These are phyloP conservation scores for Borealophlyctis nickersoniae DNA, from an alignment of 192 early-diverging fungal genomes.

Conservation along the genomic window DNA sequence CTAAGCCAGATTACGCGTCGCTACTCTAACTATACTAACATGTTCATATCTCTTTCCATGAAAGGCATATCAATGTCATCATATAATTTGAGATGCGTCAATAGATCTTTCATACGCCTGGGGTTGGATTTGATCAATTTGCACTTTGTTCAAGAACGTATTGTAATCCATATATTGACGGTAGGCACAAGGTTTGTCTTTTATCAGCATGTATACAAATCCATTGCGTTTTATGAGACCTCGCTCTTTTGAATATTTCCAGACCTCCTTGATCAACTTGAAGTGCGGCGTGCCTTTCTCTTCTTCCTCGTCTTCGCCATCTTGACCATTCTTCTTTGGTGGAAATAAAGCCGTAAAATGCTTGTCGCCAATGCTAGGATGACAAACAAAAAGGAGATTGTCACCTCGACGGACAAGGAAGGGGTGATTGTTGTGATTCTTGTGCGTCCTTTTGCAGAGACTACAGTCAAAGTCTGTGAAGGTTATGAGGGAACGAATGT, in stretches of 20 bases:
- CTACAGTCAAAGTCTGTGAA: slow-evolving; percentile 12
- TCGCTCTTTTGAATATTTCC: background rate
- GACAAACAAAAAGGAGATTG: slow-evolving; percentile 15
- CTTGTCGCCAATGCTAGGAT: slow-evolving; percentile 7
- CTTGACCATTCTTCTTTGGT: too few species aligned
- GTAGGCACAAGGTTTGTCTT: slow-evolving; percentile 11
- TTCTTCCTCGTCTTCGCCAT: background rate
- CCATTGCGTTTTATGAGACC: background rate
- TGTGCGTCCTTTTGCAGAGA: slow-evolving; percentile 10
- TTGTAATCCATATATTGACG: slow-evolving; percentile 2
- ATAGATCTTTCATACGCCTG: slow-evolving; percentile 5
- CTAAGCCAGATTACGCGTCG: too few species aligned
- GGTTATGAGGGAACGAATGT: too few species aligned
- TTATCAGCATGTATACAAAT: slow-evolving; percentile 5
- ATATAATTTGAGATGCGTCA: slow-evolving; percentile 5
- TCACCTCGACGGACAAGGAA: slow-evolving; percentile 15
- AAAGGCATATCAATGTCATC: slow-evolving; percentile 9
- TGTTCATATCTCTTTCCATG: slow-evolving; percentile 13
- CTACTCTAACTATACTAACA: too few species aligned
- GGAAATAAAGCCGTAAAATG: slow-evolving; percentile 1
- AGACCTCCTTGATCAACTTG: slow-evolving; percentile 5
- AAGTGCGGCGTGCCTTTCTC: slow-evolving; percentile 4
- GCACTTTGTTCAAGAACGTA: slow-evolving; percentile 8
- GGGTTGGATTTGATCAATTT: slow-evolving; percentile 4
- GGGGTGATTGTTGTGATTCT: slow-evolving; percentile 19